Conservation (phyloP, 768 basidiomycete genomes). For the Hydnomerulius pinastri region DNA sequence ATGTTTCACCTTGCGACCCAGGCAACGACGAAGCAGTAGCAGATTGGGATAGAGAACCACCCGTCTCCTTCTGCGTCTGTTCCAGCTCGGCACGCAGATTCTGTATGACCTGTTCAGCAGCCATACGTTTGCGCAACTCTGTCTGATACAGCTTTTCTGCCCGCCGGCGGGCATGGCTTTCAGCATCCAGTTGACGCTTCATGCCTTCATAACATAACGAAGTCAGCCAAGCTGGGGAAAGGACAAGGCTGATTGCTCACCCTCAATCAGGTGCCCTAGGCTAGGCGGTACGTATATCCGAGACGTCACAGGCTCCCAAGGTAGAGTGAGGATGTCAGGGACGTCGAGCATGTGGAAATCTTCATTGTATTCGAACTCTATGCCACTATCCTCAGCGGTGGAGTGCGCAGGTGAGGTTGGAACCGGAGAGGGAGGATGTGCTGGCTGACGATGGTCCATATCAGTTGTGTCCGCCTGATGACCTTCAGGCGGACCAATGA, state of each 20-base stretch:
- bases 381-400: not conserved
- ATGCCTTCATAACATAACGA: conserved; percentile 24
- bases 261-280: conserved; percentile 35
- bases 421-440: not conserved
- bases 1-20: not conserved
- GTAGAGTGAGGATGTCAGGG: conserved; percentile 32
- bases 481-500: not conserved
- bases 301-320: conserved; percentile 33
- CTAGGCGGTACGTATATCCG: conserved; percentile 37
- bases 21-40: not conserved
- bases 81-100: conserved; percentile 15
- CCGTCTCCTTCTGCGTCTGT: not conserved
- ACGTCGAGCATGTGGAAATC: conserved; percentile 38
- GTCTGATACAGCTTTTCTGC: conserved; percentile 34
- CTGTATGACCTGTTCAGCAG: conserved; percentile 28
- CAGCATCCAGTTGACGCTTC: conserved; percentile 34
- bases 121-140: conserved; percentile 33
- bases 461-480: not conserved
- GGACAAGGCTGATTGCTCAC: conserved; percentile 20
- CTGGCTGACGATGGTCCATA: not conserved
- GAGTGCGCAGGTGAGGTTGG: not conserved
- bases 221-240: not conserved
- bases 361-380: conserved; percentile 6
- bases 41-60: not conserved
- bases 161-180: conserved; percentile 33